Percentiles rank a stretch among this genome's conserved stretches.
Evolutionary conservation across 345 rosid genomes (phyloP).

Genomic region (Dipteronia sinensis): DNA sequence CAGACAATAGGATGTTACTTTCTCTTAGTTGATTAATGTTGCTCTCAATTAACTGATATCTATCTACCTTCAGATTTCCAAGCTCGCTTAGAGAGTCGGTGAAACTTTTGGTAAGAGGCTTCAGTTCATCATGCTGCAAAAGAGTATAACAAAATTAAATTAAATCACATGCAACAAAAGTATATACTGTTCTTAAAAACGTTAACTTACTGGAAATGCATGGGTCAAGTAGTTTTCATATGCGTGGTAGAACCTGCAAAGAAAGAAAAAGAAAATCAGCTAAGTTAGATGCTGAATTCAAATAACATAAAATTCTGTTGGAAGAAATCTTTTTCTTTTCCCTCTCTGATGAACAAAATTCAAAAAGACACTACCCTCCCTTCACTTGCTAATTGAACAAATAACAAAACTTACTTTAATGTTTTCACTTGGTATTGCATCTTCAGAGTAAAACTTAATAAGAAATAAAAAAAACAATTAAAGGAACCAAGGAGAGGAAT

Average conservation of each 20-base stretch:
- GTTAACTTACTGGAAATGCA: slow-evolving; percentile 83
- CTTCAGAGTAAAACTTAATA: not conserved
- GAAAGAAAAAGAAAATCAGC: slow-evolving; percentile 4
- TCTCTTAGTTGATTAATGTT: not conserved
- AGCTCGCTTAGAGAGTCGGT: slow-evolving; percentile 96
- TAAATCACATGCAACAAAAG: slow-evolving; percentile 5
- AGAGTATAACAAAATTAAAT: slow-evolving; percentile 18
- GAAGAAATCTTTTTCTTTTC: not conserved
- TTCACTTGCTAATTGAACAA: not conserved
- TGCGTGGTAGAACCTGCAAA: slow-evolving; percentile 90
- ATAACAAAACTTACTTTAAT: not conserved
- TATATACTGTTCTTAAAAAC: slow-evolving; percentile 5
- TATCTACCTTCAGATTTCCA: slow-evolving; percentile 81
- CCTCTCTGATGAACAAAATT: not conserved
- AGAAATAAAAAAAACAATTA: too few species aligned
- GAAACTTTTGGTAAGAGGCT: slow-evolving; percentile 80
- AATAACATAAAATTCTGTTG: slow-evolving; percentile 5
- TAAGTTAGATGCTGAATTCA: not conserved
- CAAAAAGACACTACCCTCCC: not conserved
- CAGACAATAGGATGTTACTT: slow-evolving; percentile 27
- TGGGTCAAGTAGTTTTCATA: slow-evolving; percentile 85
- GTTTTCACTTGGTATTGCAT: not conserved
- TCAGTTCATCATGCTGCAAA: slow-evolving; percentile 90
- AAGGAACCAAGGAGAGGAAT: not conserved
- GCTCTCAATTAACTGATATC: slow-evolving; percentile 18